These are phyloP conservation scores for Coemansia sp. DNA, from an alignment of 192 early-diverging fungal genomes.

Conservation along the genomic window DNA sequence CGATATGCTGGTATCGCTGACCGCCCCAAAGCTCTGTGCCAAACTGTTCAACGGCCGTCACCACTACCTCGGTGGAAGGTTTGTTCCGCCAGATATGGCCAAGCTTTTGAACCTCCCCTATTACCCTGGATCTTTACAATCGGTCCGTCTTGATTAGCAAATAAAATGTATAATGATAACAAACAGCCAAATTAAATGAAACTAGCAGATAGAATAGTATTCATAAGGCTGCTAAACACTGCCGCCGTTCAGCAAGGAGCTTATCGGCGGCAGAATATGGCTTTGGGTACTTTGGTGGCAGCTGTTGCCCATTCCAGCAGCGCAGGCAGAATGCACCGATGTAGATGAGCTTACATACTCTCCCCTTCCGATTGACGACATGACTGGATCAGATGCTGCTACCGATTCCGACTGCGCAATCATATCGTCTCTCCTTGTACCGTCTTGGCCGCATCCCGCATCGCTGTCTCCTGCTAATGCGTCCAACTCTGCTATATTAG, in stretches of 20 bases:
- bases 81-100: conserved; percentile 76
- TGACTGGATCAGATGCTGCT: background rate
- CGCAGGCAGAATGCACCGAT: conserved; percentile 11
- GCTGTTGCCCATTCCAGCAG: background rate
- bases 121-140: conserved; percentile 74
- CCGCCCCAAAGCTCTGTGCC: conserved; percentile 85
- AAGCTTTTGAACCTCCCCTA: conserved; percentile 66
- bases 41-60: conserved; percentile 65
- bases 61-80: conserved; percentile 89
- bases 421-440: background rate
- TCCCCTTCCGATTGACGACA: conserved; percentile 19
- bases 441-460: background rate
- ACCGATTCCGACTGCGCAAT: background rate
- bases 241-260: conserved; percentile 25
- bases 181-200: background rate
- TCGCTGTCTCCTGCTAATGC: background rate
- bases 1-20: conserved; percentile 85
- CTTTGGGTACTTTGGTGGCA: conserved; percentile 14
- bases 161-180: background rate
- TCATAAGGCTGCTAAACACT: conserved; percentile 1
- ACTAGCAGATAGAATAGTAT: background rate
- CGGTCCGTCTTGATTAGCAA: conserved; percentile 49
- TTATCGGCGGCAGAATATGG: conserved; percentile 44
- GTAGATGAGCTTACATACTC: conserved; percentile 36
- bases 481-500: background rate